These are phyloP conservation scores for Colletotrichum coccodes DNA, from an alignment of 2,329 filamentous ascomycete species.

Conservation along the genomic window DNA sequence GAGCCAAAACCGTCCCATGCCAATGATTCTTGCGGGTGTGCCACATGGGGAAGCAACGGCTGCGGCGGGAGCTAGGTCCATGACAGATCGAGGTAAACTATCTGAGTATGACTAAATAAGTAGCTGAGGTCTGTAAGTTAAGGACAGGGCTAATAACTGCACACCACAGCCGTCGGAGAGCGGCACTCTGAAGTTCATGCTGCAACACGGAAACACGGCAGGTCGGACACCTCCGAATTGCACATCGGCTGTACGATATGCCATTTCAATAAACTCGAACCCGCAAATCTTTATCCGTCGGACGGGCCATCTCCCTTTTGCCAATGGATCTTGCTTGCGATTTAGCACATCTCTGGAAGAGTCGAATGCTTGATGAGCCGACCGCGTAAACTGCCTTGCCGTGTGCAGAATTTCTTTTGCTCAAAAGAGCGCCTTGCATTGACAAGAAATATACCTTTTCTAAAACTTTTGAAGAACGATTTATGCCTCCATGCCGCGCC, in stretches of 20 bases:
- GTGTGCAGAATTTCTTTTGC: not conserved
- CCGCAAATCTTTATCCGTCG: not conserved
- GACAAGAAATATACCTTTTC: not conserved
- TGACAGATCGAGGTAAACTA: not conserved
- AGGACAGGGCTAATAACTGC: not conserved
- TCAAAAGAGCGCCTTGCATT: not conserved
- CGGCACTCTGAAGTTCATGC: not conserved
- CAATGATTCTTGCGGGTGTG: not conserved
- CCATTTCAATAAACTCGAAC: not conserved
- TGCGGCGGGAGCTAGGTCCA: slow-evolving; percentile 1
- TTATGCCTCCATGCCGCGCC: slow-evolving; percentile 10
- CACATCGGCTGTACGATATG: slow-evolving; percentile 5
- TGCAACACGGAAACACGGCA: not conserved
- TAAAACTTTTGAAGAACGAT: slow-evolving; percentile 12
- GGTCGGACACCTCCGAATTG: not conserved
- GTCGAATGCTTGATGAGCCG: not conserved
- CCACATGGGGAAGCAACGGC: slow-evolving; percentile 27
- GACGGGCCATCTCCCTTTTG: not conserved
- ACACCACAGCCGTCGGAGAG: not conserved
- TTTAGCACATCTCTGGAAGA: too few species aligned
- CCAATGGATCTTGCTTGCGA: not conserved
- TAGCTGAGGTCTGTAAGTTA: too few species aligned
- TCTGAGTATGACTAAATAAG: too few species aligned
- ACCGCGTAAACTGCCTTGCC: not conserved
- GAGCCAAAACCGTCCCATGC: slow-evolving; percentile 20